Conservation (phyloP, 495 filamentous ascomycete genomes). For the Penicillium psychrofluorescens region DNA sequence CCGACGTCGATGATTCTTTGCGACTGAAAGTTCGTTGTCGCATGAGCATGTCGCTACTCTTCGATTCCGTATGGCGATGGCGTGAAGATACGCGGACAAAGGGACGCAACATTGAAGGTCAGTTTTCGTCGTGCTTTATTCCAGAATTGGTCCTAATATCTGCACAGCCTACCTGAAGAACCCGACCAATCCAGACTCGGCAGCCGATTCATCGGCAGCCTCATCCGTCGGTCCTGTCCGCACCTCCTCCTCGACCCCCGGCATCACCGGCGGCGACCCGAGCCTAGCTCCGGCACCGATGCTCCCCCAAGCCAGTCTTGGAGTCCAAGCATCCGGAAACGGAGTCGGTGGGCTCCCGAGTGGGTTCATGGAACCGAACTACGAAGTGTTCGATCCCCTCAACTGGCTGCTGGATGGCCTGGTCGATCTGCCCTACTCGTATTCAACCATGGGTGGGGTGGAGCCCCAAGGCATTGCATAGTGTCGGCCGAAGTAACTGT, state of each 20-base stretch:
- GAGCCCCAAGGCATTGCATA: constrained; percentile 33
- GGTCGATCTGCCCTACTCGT: constrained; percentile 67
- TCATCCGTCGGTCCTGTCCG: constrained; percentile 39
- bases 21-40: constrained; percentile 82
- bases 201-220: constrained; percentile 63
- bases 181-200: constrained; percentile 77
- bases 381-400: constrained; percentile 82
- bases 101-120: constrained; percentile 69
- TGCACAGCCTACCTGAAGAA: constrained; percentile 65
- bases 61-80: constrained; percentile 91
- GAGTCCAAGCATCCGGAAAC: constrained; percentile 21
- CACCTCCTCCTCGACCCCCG: constrained; percentile 28
- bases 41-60: constrained; percentile 90
- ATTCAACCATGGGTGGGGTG: constrained; percentile 32
- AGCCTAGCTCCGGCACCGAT: constrained; percentile 41
- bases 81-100: constrained; percentile 77
- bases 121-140: neutral
- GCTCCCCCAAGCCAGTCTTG: constrained; percentile 27
- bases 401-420: constrained; percentile 86
- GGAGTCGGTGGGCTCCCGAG: constrained; percentile 37
- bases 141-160: neutral
- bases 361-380: constrained; percentile 58
- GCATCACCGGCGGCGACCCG: constrained; percentile 31
- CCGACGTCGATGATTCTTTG: constrained; percentile 58
- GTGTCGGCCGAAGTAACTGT: neutral